Evolutionary conservation across 495 filamentous ascomycete species (phyloP).

Genomic region (Annulohypoxylon maeteangense): DNA sequence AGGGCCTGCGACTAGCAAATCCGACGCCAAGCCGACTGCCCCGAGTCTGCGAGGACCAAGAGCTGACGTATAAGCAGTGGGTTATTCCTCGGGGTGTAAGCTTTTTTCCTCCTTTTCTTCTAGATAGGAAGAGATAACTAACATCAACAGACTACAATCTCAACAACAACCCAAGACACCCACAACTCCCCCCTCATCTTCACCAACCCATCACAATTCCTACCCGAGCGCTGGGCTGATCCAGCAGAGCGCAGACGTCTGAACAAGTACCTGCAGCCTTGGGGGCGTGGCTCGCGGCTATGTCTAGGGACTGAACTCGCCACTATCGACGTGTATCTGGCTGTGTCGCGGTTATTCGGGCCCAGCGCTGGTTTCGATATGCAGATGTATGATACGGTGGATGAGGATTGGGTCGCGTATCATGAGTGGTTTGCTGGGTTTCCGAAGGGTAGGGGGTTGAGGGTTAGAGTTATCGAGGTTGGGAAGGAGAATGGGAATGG

Average conservation of each 20-base stretch:
- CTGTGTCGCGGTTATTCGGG: conserved; percentile 45
- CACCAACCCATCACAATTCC: conserved; percentile 49
- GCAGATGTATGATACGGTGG: conserved; percentile 27
- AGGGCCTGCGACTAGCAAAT: conserved; percentile 54
- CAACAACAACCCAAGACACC: conserved; percentile 45
- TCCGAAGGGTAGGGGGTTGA: conserved; percentile 28
- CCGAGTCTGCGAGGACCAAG: conserved; percentile 55
- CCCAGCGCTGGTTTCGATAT: conserved; percentile 20
- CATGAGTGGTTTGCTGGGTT: conserved; percentile 47
- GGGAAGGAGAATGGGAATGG: not conserved
- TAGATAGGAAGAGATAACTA: not conserved
- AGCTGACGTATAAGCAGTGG: conserved; percentile 52
- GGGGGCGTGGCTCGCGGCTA: conserved; percentile 55
- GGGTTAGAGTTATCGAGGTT: conserved; percentile 9
- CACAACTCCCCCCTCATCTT: conserved; percentile 55
- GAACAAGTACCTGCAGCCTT: conserved; percentile 58
- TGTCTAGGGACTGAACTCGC: conserved; percentile 63
- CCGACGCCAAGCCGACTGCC: conserved; percentile 56
- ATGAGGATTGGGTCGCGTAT: conserved; percentile 37
- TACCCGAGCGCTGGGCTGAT: conserved; percentile 60
- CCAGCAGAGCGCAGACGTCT: conserved; percentile 45
- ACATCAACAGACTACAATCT: conserved; percentile 35
- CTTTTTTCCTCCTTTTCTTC: not conserved
- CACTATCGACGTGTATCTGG: conserved; percentile 58
- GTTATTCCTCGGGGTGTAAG: conserved; percentile 43